Evolutionary conservation across 208 protist genomes (phyloP).

Genomic region (Sergeia podlipaevii): DNA sequence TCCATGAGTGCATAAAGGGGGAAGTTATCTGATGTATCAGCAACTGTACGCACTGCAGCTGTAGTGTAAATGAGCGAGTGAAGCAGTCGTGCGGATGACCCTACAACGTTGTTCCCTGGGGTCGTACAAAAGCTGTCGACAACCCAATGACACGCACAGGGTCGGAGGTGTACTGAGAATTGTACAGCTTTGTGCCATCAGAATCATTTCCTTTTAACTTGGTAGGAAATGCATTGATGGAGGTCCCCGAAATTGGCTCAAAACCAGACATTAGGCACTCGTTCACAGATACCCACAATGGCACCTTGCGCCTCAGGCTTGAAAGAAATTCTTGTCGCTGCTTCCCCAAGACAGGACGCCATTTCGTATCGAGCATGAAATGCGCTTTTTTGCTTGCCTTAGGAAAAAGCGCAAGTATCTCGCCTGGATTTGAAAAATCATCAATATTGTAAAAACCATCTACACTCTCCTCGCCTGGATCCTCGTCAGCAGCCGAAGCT

Average conservation of each 20-base stretch:
- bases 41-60: no score
- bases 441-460: slow-evolving; percentile 88
- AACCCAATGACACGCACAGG: slow-evolving; percentile 84
- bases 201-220: slow-evolving; percentile 3
- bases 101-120: slow-evolving; percentile 66
- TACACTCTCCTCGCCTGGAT: slow-evolving; percentile 34
- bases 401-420: slow-evolving; percentile 79
- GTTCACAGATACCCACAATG: slow-evolving; percentile 87
- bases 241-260: slow-evolving; percentile 31
- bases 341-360: slow-evolving; percentile 82
- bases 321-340: slow-evolving; percentile 71
- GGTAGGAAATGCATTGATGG: slow-evolving; percentile 28
- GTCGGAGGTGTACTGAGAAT: slow-evolving; percentile 86
- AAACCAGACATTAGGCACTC: slow-evolving; percentile 90
- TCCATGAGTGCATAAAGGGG: no score
- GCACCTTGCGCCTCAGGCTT: slow-evolving; percentile 43
- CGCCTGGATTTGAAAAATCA: slow-evolving; percentile 60
- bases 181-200: slow-evolving; percentile 62
- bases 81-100: no score
- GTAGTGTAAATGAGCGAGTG: no score
- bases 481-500: slow-evolving; percentile 32
- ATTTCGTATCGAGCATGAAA: slow-evolving; percentile 88
- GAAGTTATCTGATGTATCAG: no score
- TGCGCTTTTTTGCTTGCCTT: slow-evolving; percentile 79
- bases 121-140: slow-evolving; percentile 63